Conservation (phyloP, 163 green algal genomes). For the Coccomyxa subellipsoidea region DNA sequence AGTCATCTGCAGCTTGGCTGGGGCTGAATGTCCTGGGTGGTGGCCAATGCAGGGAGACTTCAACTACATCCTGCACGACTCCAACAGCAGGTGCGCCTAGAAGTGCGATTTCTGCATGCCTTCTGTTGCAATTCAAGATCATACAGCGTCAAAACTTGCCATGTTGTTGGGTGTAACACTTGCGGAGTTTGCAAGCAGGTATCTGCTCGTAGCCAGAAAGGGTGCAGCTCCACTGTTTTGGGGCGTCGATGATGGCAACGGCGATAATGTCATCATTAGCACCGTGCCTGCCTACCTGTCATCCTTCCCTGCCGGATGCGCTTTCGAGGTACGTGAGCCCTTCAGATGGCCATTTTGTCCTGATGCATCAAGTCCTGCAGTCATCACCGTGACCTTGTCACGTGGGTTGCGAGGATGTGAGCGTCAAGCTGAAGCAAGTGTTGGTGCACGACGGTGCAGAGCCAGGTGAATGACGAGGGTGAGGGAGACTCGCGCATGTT, state of each 20-base stretch:
- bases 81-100: neutral
- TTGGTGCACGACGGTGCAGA: no score
- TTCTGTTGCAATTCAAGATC: neutral
- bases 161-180: neutral
- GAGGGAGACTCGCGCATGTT: conserved; percentile 1
- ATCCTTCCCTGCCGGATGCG: neutral
- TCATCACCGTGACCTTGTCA: no score
- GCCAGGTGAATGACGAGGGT: neutral
- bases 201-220: neutral
- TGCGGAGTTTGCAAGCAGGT: neutral
- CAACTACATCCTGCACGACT: conserved; percentile 9
- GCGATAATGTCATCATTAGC: conserved; percentile 5
- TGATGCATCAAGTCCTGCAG: no score
- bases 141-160: no score
- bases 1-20: neutral
- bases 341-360: neutral
- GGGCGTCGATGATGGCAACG: neutral
- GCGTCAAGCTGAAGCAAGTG: no score
- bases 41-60: conserved; percentile 8
- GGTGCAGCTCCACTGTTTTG: neutral
- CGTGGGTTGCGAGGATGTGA: no score
- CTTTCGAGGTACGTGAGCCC: neutral
- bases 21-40: neutral
- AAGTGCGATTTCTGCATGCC: neutral
- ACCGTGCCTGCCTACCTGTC: neutral